These are phyloP conservation scores for Tanozyma kutaoensis DNA, from an alignment of 805 yeast species.

Conservation along the genomic window DNA sequence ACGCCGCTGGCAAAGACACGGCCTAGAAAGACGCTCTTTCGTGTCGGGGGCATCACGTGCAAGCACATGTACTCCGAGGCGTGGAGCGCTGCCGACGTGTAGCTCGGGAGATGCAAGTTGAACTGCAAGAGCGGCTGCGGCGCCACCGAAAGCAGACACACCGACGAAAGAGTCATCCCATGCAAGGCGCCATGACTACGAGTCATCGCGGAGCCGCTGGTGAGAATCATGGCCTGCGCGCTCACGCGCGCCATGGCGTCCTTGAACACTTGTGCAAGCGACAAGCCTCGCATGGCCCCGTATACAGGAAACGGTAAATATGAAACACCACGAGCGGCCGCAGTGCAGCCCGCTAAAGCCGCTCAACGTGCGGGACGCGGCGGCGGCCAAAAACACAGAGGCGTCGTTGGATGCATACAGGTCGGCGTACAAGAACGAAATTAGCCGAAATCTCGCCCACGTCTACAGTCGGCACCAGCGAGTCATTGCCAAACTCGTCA, in stretches of 20 bases:
- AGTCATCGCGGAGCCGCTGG: slow-evolving; percentile 11
- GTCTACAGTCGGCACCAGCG: slow-evolving; percentile 1
- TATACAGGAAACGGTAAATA: neutral
- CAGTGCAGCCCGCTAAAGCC: neutral
- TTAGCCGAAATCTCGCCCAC: neutral
- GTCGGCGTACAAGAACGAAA: neutral
- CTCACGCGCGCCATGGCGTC: slow-evolving; percentile 23
- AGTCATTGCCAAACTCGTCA: neutral
- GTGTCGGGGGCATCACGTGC: slow-evolving; percentile 58
- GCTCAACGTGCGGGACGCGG: neutral
- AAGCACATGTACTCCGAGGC: slow-evolving; percentile 46
- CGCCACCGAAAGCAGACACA: slow-evolving; percentile 64
- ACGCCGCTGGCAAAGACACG: slow-evolving; percentile 47
- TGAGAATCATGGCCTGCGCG: slow-evolving; percentile 30
- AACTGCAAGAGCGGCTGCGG: slow-evolving; percentile 77
- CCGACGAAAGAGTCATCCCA: slow-evolving; percentile 82
- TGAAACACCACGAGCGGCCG: neutral
- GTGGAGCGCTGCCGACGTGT: slow-evolving; percentile 59
- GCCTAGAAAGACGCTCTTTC: slow-evolving; percentile 43
- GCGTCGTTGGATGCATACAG: neutral
- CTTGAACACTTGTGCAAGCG: slow-evolving; percentile 8
- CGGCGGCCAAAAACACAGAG: neutral
- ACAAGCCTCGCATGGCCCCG: neutral
- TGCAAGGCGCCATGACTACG: slow-evolving; percentile 15
- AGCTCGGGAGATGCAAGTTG: slow-evolving; percentile 77